Evolutionary conservation across 805 yeast genomes (phyloP).

Genomic region (Wickerhamomyces hampshirensis): DNA sequence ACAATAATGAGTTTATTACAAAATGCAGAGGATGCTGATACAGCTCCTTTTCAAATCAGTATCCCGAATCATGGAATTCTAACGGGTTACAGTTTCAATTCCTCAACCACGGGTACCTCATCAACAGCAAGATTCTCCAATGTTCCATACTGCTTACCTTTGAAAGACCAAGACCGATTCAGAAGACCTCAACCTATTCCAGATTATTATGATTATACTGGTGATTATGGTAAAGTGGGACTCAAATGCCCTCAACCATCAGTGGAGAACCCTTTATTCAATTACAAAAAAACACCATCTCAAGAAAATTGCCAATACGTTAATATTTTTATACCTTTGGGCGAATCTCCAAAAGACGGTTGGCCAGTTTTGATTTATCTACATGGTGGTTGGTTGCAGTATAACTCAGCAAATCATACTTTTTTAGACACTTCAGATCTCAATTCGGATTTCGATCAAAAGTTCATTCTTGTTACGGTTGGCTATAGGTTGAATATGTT

Average conservation of each 20-base stretch:
- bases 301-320: conserved; percentile 31
- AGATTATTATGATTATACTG: conserved; percentile 32
- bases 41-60: conserved; percentile 4
- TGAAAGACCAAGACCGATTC: conserved; percentile 29
- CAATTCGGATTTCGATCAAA: conserved; percentile 25
- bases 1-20: conserved; percentile 8
- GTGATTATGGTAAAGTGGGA: conserved; percentile 32
- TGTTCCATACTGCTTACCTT: conserved; percentile 33
- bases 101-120: conserved; percentile 8
- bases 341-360: conserved; percentile 29
- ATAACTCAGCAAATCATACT: conserved; percentile 15
- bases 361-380: conserved; percentile 39
- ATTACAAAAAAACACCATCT: conserved; percentile 13
- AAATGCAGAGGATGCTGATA: conserved; percentile 4
- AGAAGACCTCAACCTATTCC: conserved; percentile 30
- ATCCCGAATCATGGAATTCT: conserved; percentile 22
- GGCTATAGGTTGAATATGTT: conserved; percentile 38
- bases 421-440: conserved; percentile 23
- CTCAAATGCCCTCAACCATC: conserved; percentile 35
- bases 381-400: conserved; percentile 42
- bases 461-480: conserved; percentile 33
- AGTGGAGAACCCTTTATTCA: conserved; percentile 25
- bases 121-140: conserved; percentile 26
- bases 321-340: conserved; percentile 36
- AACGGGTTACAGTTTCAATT: conserved; percentile 23